These are phyloP conservation scores for Oidiodendron maius DNA, from an alignment of 495 filamentous ascomycete genomes.

Conservation along the genomic window DNA sequence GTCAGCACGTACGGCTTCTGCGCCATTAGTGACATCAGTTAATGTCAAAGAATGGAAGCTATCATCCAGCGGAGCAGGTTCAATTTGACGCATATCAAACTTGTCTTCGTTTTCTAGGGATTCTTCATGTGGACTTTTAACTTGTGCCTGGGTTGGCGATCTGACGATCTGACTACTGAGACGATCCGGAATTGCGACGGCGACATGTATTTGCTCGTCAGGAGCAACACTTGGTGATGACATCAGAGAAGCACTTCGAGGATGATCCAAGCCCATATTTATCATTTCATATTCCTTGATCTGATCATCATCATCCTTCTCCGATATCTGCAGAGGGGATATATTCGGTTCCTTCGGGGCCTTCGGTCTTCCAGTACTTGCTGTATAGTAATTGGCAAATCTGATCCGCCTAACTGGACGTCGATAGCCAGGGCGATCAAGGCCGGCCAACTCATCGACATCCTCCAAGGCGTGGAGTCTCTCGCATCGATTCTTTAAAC, in stretches of 20 bases:
- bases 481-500: slow-evolving; percentile 63
- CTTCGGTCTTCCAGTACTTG: slow-evolving; percentile 65
- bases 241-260: slow-evolving; percentile 2
- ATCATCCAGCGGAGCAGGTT: slow-evolving; percentile 28
- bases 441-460: slow-evolving; percentile 36
- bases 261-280: slow-evolving; percentile 10
- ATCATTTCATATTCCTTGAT: slow-evolving; percentile 16
- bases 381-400: slow-evolving; percentile 89
- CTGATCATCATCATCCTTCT: not conserved
- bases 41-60: slow-evolving; percentile 6
- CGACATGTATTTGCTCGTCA: slow-evolving; percentile 34
- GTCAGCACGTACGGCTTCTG: slow-evolving; percentile 12
- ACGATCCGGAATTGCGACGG: slow-evolving; percentile 16
- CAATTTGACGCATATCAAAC: slow-evolving; percentile 23
- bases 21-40: not conserved
- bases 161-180: slow-evolving; percentile 4
- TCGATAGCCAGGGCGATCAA: slow-evolving; percentile 7
- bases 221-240: slow-evolving; percentile 30
- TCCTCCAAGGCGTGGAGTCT: slow-evolving; percentile 64
- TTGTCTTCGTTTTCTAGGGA: slow-evolving; percentile 17
- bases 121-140: slow-evolving; percentile 14
- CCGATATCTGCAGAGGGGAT: slow-evolving; percentile 5
- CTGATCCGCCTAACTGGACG: slow-evolving; percentile 42
- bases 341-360: slow-evolving; percentile 18
- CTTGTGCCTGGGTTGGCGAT: slow-evolving; percentile 13